Evolutionary conservation across 1,284 basidiomycete species (phyloP).

Genomic region (Ganoderma meredithae): DNA sequence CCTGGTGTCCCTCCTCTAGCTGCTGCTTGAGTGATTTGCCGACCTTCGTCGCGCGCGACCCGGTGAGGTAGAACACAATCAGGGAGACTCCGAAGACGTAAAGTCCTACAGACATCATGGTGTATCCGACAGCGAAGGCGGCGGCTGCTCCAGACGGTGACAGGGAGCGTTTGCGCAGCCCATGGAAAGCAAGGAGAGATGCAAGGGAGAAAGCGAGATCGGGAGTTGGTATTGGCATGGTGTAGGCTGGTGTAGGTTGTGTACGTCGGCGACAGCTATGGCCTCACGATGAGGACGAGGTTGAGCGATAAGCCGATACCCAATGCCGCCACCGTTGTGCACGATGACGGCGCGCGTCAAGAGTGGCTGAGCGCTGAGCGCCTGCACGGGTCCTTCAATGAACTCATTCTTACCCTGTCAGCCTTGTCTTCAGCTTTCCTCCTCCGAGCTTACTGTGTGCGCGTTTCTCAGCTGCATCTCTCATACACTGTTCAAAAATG

Average conservation of each 20-base stretch:
- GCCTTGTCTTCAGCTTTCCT: no score
- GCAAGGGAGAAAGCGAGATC: slow-evolving; percentile 43
- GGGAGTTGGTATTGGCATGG: neutral
- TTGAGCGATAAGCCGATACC: neutral
- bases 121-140: slow-evolving; percentile 78
- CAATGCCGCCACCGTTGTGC: neutral
- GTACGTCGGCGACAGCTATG: neutral
- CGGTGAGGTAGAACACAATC: slow-evolving; percentile 85
- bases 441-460: neutral
- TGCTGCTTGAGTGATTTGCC: slow-evolving; percentile 73
- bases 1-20: slow-evolving; percentile 83
- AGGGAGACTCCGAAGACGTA: slow-evolving; percentile 76
- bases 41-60: slow-evolving; percentile 87
- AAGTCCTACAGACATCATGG: slow-evolving; percentile 66
- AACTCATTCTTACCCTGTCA: no score
- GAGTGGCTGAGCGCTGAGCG: neutral
- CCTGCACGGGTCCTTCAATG: no score
- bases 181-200: slow-evolving; percentile 54
- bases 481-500: neutral
- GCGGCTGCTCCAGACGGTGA: slow-evolving; percentile 77
- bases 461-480: neutral
- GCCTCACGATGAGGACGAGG: neutral
- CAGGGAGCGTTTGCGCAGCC: slow-evolving; percentile 64
- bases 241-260: neutral
- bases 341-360: neutral